phyloP scores from a whole-genome alignment of 1,139 yeast species.

The Yamadazyma atmosphaerica region DNA sequence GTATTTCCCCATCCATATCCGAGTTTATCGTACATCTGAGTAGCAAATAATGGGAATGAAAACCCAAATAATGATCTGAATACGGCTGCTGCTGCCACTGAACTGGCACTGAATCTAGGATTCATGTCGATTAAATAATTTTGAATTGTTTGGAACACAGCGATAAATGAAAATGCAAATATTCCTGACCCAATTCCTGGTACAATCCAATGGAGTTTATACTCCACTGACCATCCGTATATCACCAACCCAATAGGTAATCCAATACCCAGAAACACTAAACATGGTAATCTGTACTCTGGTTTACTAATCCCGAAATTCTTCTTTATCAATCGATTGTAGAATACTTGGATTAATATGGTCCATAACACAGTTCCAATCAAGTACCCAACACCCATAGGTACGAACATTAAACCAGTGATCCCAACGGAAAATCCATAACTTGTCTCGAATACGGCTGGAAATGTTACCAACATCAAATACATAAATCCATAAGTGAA shows the following conservation, averaged over 20 bases:
- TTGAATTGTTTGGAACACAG: constrained; percentile 60
- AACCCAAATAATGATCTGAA: constrained; percentile 61
- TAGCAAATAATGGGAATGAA: constrained; percentile 52
- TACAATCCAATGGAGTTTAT: constrained; percentile 52
- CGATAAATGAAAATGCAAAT: constrained; percentile 58
- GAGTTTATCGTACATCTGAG: constrained; percentile 40
- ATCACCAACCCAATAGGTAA: constrained; percentile 55
- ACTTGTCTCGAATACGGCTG: constrained; percentile 44
- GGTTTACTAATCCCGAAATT: constrained; percentile 59
- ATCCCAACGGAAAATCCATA: constrained; percentile 53
- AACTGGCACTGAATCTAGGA: constrained; percentile 60
- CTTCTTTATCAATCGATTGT: constrained; percentile 29
- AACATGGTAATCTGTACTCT: constrained; percentile 51
- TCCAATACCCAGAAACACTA: constrained; percentile 44
- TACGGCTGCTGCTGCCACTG: constrained; percentile 62
- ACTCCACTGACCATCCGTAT: constrained; percentile 66
- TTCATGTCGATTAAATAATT: constrained; percentile 65
- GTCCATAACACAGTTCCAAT: constrained; percentile 50
- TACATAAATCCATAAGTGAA: constrained; percentile 65
- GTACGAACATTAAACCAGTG: constrained; percentile 57
- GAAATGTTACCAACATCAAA: constrained; percentile 59
- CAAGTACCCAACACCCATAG: constrained; percentile 53
- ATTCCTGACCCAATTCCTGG: constrained; percentile 56
- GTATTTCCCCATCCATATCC: constrained; percentile 72
- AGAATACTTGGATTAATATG: constrained; percentile 36